These are phyloP conservation scores for Lactarius vividus DNA, from an alignment of 768 basidiomycete species.

Conservation along the genomic window DNA sequence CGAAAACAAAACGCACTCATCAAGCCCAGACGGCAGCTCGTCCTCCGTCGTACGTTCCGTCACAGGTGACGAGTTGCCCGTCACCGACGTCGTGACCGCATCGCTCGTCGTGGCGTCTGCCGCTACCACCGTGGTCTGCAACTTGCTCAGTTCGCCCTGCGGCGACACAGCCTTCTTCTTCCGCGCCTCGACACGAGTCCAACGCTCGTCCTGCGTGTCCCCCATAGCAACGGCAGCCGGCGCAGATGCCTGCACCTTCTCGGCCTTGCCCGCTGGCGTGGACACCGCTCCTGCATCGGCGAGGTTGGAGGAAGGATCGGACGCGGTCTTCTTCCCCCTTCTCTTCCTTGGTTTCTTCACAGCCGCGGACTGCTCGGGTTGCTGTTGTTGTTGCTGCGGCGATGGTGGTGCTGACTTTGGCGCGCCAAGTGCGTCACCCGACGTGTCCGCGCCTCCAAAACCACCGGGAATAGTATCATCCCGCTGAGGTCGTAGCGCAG, in stretches of 20 bases:
- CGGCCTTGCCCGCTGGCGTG: slow-evolving; percentile 28
- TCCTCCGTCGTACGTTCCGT: slow-evolving; percentile 37
- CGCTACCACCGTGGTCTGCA: slow-evolving; percentile 25
- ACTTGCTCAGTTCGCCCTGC: slow-evolving; percentile 6
- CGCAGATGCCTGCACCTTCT: slow-evolving; percentile 33
- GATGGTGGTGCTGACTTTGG: neutral
- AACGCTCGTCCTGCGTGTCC: slow-evolving; percentile 56
- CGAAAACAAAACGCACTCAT: slow-evolving; percentile 53
- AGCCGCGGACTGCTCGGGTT: slow-evolving; percentile 28
- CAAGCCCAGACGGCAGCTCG: slow-evolving; percentile 58
- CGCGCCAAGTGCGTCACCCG: slow-evolving; percentile 5
- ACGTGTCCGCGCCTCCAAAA: slow-evolving; percentile 36
- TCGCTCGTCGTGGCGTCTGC: slow-evolving; percentile 45
- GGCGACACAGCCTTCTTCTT: slow-evolving; percentile 30
- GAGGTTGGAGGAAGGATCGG: slow-evolving; percentile 33
- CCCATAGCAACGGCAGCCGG: slow-evolving; percentile 29
- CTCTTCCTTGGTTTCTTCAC: slow-evolving; percentile 49
- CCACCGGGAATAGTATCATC: slow-evolving; percentile 43
- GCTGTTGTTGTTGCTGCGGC: neutral
- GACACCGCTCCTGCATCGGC: slow-evolving; percentile 5
- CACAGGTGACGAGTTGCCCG: slow-evolving; percentile 42
- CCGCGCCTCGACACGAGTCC: slow-evolving; percentile 68
- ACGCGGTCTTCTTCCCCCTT: slow-evolving; percentile 33
- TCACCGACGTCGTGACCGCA: slow-evolving; percentile 47
- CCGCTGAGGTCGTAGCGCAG: slow-evolving; percentile 35